Percentiles rank a stretch among this genome's conserved stretches.
Evolutionary conservation across 345 rosid genomes (phyloP).

Genomic region (Dovyalis caffra): DNA sequence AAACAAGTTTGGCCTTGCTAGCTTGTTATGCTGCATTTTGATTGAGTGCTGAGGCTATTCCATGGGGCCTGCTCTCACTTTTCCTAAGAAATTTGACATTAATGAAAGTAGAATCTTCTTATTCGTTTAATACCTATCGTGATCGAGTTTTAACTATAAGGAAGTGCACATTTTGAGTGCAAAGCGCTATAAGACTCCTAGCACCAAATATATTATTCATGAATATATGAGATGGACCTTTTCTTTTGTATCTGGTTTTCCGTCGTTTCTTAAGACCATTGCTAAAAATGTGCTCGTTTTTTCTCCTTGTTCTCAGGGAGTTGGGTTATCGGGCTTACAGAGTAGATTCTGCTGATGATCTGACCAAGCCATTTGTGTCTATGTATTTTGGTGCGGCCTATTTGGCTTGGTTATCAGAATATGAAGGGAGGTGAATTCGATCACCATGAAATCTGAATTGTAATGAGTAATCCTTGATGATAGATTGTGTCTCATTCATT

Average conservation of each 20-base stretch:
- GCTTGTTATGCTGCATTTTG: background rate
- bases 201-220: background rate
- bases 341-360: slow-evolving; percentile 63
- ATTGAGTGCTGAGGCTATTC: background rate
- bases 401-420: slow-evolving; percentile 71
- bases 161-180: background rate
- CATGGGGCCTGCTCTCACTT: background rate
- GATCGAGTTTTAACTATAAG: background rate
- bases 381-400: slow-evolving; percentile 91
- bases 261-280: background rate
- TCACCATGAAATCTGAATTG: background rate
- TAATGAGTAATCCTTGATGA: background rate
- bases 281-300: slow-evolving; percentile 6
- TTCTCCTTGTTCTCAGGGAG: slow-evolving; percentile 48
- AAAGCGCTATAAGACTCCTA: background rate
- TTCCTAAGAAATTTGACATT: background rate
- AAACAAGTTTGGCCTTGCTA: background rate
- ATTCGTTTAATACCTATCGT: background rate
- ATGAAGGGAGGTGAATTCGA: slow-evolving; percentile 70
- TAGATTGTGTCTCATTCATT: background rate
- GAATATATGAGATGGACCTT: background rate
- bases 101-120: background rate
- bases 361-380: slow-evolving; percentile 78
- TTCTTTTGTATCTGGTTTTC: background rate
- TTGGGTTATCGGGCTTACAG: slow-evolving; percentile 75